Base-by-base conservation (phyloP, 352 stramenopile species). In the Saprolegnia diclina region DNA sequence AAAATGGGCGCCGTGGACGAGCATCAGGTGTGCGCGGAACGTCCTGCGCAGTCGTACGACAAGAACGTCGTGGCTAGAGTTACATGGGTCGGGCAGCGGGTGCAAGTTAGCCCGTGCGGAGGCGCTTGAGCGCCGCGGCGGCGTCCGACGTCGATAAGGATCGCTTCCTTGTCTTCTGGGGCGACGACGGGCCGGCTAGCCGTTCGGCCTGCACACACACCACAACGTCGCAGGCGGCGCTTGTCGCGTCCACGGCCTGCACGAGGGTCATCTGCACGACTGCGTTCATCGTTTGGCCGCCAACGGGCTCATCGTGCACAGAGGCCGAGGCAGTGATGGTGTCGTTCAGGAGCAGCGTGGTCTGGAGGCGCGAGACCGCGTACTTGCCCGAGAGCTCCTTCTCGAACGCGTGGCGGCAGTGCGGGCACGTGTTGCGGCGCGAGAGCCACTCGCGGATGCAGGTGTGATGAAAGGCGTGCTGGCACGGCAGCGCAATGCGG, bases 181-280 rank as follows among this genome's bases (percentile, higher is more conserved):
- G 40, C 29, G 38, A 45, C 9, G 48, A 1, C 18, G 14, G 48
- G 4, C 35, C 13, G 1, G 38, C 4, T 63, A 29, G 24, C 16
- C 11, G 22, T 18, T 57, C 19, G 29, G 46, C n/a, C 13, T 69
- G 48, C 18, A 69, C 11, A 11, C 52, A 3, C n/a, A 69, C 63
- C 18, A 69, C 40, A 7, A 69, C 11, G n/a, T 69, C 63, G 37
- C 53, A 69, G 14, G 44, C 63, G n/a, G 44, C 40, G 21, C 61
- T 59, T 13, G 53, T 52, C n/a, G 46, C 35, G 22, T 69, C 53
- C 13, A n/a, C 19, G 4, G 50, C 38, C 61, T 69, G 63, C n/a
- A 69, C 53, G 9, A 69, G 22, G 21, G 63, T 69, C 63, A 69
- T 69, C n/a, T 69, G 53, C 3, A 69, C 63, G 53, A 69, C 46